A percentile compares a stretch with the other conserved stretches of the same genome.
Evolutionary conservation across 2,329 filamentous ascomycete species (phyloP).

Genomic region (Colletotrichum limetticola): DNA sequence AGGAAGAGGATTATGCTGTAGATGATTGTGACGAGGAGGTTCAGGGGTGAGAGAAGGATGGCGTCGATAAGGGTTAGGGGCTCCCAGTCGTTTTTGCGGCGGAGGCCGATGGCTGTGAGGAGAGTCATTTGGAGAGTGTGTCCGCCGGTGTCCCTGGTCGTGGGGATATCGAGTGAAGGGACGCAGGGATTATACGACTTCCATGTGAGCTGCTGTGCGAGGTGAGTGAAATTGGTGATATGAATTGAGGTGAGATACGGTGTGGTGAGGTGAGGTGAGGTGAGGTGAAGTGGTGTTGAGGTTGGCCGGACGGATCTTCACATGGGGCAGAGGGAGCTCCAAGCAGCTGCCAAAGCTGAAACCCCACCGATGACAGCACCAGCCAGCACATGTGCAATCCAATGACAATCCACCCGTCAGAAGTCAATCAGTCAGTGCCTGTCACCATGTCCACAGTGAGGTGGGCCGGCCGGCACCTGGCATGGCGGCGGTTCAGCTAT

Average conservation of each 20-base stretch:
- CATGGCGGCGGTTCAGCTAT: background rate
- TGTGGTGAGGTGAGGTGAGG: background rate
- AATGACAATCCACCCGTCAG: background rate
- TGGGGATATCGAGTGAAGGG: background rate
- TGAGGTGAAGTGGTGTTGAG: conserved; percentile 19
- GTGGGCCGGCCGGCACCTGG: conserved; percentile 21
- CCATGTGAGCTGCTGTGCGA: conserved; percentile 8
- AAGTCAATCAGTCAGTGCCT: background rate
- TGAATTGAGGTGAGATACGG: background rate
- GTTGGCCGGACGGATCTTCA: conserved; percentile 26
- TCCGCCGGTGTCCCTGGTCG: background rate
- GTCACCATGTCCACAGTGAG: background rate
- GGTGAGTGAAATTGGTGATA: background rate
- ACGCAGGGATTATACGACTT: conserved; percentile 11
- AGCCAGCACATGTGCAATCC: background rate
- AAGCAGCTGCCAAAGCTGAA: conserved; percentile 23
- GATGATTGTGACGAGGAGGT: conserved; percentile 68
- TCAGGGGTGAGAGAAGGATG: conserved; percentile 75
- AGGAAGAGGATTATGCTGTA: conserved; percentile 75
- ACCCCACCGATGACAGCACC: conserved; percentile 31
- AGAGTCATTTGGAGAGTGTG: conserved; percentile 51
- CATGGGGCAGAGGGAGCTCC: conserved; percentile 28
- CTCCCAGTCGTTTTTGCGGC: conserved; percentile 59
- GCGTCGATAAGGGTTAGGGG: conserved; percentile 67
- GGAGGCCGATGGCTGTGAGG: conserved; percentile 57